Evolutionary conservation across 805 yeast genomes (phyloP).

Genomic region (Candida ascalaphidarum): DNA sequence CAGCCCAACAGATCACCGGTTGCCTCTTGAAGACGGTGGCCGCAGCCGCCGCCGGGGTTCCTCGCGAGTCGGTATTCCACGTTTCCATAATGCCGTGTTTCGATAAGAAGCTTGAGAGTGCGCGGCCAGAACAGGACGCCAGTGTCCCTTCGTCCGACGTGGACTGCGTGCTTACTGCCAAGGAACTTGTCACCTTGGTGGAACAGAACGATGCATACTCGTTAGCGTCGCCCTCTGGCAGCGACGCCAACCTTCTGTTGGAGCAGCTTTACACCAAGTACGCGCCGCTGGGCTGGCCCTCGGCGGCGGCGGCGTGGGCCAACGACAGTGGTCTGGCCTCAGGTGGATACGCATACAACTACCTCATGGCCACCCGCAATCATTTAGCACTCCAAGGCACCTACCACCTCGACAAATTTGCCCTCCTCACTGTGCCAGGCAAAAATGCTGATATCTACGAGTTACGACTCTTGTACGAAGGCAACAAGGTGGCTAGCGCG

Average conservation of each 20-base stretch:
- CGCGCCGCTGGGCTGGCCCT: constrained; percentile 62
- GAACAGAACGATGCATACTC: constrained; percentile 28
- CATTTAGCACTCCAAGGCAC: constrained; percentile 10
- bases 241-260: constrained; percentile 2
- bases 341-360: constrained; percentile 82
- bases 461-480: constrained; percentile 41
- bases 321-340: constrained; percentile 74
- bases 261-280: constrained; percentile 14
- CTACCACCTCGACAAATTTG: constrained; percentile 11
- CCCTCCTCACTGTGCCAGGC: constrained; percentile 43
- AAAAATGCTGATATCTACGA: constrained; percentile 74
- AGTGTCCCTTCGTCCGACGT: constrained; percentile 44
- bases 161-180: constrained; percentile 91
- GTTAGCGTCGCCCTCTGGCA: no score
- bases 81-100: constrained; percentile 93
- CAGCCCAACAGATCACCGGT: constrained; percentile 94
- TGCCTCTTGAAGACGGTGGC: constrained; percentile 52
- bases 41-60: constrained; percentile 17
- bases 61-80: constrained; percentile 53
- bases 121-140: constrained; percentile 40
- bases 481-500: constrained; percentile 38
- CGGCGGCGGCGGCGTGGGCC: constrained; percentile 53
- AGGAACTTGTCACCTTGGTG: constrained; percentile 70
- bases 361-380: constrained; percentile 36
- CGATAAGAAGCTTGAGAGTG: constrained; percentile 92